phyloP scores from a whole-genome alignment of 2,329 filamentous ascomycete genomes.

The Albophoma yamanashiensis region DNA sequence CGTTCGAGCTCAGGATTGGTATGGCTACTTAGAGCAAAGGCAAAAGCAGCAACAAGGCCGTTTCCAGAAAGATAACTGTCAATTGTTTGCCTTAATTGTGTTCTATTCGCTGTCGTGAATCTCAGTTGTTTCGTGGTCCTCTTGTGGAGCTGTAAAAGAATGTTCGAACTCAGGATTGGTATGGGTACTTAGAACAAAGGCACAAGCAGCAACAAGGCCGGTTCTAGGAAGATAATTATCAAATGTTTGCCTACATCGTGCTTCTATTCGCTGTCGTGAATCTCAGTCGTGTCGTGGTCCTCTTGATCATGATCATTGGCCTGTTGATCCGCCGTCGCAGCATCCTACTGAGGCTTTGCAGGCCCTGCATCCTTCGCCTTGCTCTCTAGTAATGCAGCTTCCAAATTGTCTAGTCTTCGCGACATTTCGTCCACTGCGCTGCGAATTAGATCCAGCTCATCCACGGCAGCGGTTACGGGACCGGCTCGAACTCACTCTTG shows the following conservation, averaged over 20 bases:
- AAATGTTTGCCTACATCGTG: too few relatives aligned
- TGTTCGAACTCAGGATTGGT: background rate
- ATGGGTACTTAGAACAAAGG: background rate
- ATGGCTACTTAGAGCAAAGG: background rate
- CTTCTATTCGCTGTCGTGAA: background rate
- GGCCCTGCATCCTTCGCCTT: constrained; percentile 32
- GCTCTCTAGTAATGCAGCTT: constrained; percentile 55
- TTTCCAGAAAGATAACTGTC: too few relatives aligned
- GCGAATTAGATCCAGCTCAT: constrained; percentile 5
- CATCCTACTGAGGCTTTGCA: constrained; percentile 18
- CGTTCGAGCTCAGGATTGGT: background rate
- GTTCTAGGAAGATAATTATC: too few relatives aligned
- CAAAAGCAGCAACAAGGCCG: background rate
- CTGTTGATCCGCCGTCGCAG: background rate
- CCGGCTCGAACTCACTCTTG: constrained; percentile 57
- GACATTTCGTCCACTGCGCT: constrained; percentile 89
- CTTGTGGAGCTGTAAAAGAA: constrained; percentile 27
- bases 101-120: background rate
- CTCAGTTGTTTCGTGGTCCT: too few relatives aligned
- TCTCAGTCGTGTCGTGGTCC: background rate
- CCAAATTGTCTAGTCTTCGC: constrained; percentile 70
- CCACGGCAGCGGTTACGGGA: background rate
- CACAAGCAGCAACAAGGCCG: background rate
- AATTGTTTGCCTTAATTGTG: too few relatives aligned
- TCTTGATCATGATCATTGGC: background rate